These are phyloP conservation scores for Andrographis paniculata DNA, from an alignment of 305 asterid genomes.

Conservation along the genomic window DNA sequence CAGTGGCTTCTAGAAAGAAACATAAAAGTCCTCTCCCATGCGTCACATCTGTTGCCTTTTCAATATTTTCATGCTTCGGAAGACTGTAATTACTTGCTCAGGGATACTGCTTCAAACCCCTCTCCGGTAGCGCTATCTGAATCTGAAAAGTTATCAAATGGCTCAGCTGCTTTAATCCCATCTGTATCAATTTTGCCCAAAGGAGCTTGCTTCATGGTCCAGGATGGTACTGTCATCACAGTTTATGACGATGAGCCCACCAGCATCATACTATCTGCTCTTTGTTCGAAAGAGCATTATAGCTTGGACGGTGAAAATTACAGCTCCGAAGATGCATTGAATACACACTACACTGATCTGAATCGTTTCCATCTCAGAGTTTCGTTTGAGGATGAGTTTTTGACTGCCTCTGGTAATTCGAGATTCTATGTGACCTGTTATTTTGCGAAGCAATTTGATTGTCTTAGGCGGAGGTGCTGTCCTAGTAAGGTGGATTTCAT, in stretches of 20 bases:
- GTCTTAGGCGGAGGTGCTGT: slow-evolving; percentile 72
- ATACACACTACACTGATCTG: slow-evolving; percentile 22
- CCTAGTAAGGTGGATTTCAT: slow-evolving; percentile 62
- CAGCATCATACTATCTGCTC: slow-evolving; percentile 74
- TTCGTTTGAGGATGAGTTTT: slow-evolving; percentile 65
- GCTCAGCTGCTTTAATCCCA: slow-evolving; percentile 36
- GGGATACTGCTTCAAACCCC: slow-evolving; percentile 53
- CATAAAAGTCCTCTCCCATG: slow-evolving; percentile 49
- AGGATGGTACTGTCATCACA: slow-evolving; percentile 40
- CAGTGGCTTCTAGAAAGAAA: slow-evolving; percentile 65
- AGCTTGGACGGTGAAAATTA: slow-evolving; percentile 43
- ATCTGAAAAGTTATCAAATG: slow-evolving; percentile 33
- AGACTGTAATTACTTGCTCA: slow-evolving; percentile 62
- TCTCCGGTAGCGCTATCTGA: slow-evolving; percentile 49
- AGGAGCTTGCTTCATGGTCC: slow-evolving; percentile 74
- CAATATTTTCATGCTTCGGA: slow-evolving; percentile 88
- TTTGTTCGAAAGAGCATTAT: slow-evolving; percentile 56
- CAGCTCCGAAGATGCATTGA: slow-evolving; percentile 43
- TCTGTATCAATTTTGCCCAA: slow-evolving; percentile 54
- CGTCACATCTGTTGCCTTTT: slow-evolving; percentile 34
- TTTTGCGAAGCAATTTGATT: slow-evolving; percentile 75
- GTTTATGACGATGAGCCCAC: slow-evolving; percentile 87
- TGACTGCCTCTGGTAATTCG: slow-evolving; percentile 39
- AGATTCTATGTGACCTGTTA: slow-evolving; percentile 79
- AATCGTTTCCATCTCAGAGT: slow-evolving; percentile 59